Conservation (phyloP, 1,139 yeast species). For the Lodderomyces elongisporus region DNA sequence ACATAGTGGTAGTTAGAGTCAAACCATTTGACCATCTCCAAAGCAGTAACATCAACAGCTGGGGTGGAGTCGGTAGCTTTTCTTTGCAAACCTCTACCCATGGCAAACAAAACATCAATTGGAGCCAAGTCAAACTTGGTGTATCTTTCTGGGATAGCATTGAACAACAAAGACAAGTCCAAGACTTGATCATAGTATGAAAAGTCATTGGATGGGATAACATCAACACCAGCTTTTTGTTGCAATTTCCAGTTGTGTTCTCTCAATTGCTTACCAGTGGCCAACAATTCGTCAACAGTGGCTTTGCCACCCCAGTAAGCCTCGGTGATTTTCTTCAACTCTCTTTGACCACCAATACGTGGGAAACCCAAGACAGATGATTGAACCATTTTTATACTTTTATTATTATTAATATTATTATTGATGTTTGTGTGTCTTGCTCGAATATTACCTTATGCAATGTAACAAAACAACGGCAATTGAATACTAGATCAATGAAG, state of each 20-base stretch:
- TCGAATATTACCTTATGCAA: too few relatives aligned
- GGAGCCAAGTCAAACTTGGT: slow-evolving; percentile 84
- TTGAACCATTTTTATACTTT: slow-evolving; percentile 60
- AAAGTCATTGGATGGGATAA: slow-evolving; percentile 96
- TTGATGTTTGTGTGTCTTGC: too few relatives aligned
- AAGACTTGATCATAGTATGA: slow-evolving; percentile 96
- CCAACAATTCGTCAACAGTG: slow-evolving; percentile 76
- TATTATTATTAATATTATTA: too few relatives aligned
- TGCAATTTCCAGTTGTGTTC: slow-evolving; percentile 97
- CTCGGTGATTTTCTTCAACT: slow-evolving; percentile 96
- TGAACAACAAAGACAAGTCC: slow-evolving; percentile 88
- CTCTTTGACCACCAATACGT: slow-evolving; percentile 98
- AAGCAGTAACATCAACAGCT: slow-evolving; percentile 97
- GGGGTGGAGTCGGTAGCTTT: slow-evolving; percentile 81
- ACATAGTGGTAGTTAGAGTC: slow-evolving; percentile 99
- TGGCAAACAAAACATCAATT: slow-evolving; percentile 92
- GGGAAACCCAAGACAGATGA: slow-evolving; percentile 99
- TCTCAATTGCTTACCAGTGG: slow-evolving; percentile 94
- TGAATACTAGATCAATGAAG: slow-evolving; percentile 11
- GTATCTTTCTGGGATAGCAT: slow-evolving; percentile 95
- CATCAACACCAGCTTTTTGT: slow-evolving; percentile 93
- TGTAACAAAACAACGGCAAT: too few relatives aligned
- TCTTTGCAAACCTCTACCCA: slow-evolving; percentile 99
- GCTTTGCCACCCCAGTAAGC: slow-evolving; percentile 98
- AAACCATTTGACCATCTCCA: slow-evolving; percentile 99